Evolutionary conservation across 208 protist species (phyloP).

Genomic region (Crithidia fasciculata): DNA sequence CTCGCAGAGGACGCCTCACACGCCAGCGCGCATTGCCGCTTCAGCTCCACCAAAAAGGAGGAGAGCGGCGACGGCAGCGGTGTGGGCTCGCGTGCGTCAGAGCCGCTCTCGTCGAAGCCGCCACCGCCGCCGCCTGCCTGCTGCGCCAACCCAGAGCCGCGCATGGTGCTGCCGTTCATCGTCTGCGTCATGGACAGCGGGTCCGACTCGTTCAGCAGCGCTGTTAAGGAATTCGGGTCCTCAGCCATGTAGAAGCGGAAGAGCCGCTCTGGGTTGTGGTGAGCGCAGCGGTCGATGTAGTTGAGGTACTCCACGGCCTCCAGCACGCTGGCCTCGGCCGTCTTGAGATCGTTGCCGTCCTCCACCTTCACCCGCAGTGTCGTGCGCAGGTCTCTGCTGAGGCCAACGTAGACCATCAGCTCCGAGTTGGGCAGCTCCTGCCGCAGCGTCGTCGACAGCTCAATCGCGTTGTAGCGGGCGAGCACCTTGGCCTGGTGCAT

Average conservation of each 20-base stretch:
- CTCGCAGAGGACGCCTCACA: conserved; percentile 18
- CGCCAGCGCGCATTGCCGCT: conserved; percentile 24
- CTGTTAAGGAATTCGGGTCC: conserved; percentile 59
- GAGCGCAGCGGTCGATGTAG: conserved; percentile 64
- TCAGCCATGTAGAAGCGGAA: conserved; percentile 90
- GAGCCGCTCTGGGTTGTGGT: conserved; percentile 50
- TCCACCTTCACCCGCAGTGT: conserved; percentile 89
- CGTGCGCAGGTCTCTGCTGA: conserved; percentile 68
- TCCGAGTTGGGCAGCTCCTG: conserved; percentile 51
- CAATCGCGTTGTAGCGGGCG: conserved; percentile 63
- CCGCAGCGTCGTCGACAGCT: conserved; percentile 68
- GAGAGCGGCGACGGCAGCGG: conserved; percentile 36
- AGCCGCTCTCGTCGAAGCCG: conserved; percentile 8
- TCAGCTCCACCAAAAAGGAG: conserved; percentile 31
- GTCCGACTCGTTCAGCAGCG: conserved; percentile 51
- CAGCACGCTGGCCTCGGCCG: conserved; percentile 57
- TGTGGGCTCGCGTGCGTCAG: conserved; percentile 16
- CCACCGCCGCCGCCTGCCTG: neutral
- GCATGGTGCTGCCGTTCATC: conserved; percentile 18
- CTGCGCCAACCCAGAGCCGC: conserved; percentile 6
- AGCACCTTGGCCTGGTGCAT: conserved; percentile 94
- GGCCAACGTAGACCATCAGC: conserved; percentile 71
- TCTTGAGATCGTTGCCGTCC: conserved; percentile 86
- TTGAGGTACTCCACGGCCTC: conserved; percentile 82
- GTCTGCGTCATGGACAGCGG: conserved; percentile 16